Evolutionary conservation across 345 rosid genomes (phyloP).

Genomic region (Litchi chinensis): DNA sequence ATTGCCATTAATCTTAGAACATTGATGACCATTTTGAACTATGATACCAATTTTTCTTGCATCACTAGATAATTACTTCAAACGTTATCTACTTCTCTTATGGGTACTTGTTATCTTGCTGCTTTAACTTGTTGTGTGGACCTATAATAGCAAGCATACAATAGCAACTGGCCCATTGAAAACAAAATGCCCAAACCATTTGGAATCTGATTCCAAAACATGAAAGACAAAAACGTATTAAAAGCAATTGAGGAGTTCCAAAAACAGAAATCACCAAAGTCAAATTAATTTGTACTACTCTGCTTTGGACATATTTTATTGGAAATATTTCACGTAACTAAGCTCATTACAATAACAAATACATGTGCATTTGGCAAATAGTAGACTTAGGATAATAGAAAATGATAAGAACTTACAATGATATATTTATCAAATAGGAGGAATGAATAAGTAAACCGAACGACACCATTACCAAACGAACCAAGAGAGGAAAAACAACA

Average conservation of each 20-base stretch:
- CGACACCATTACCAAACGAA: conserved; percentile 61
- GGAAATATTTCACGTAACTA: no score
- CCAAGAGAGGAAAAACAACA: conserved; percentile 80
- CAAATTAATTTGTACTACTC: no score
- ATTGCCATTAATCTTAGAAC: not conserved
- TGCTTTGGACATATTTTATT: no score
- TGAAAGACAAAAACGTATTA: not conserved
- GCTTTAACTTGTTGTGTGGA: conserved; percentile 53
- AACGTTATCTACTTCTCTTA: conserved; percentile 42
- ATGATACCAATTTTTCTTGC: not conserved
- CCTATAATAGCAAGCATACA: conserved; percentile 67
- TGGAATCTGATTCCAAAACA: conserved; percentile 45
- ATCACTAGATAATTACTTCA: conserved; percentile 28
- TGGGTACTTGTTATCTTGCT: conserved; percentile 34
- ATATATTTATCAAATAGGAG: conserved; percentile 72
- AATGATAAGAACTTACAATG: conserved; percentile 36
- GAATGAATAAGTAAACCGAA: conserved; percentile 73
- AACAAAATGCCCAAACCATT: conserved; percentile 73
- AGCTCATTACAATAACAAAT: no score
- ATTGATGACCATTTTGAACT: not conserved
- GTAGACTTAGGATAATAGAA: no score
- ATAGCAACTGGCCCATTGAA: conserved; percentile 54
- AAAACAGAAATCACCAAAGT: no score
- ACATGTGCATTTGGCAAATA: no score
- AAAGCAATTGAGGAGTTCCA: not conserved